A percentile compares a stretch with the other conserved stretches of the same genome.
phyloP scores from a whole-genome alignment of 257 asterid genomes.

The Solanum neorickii region DNA sequence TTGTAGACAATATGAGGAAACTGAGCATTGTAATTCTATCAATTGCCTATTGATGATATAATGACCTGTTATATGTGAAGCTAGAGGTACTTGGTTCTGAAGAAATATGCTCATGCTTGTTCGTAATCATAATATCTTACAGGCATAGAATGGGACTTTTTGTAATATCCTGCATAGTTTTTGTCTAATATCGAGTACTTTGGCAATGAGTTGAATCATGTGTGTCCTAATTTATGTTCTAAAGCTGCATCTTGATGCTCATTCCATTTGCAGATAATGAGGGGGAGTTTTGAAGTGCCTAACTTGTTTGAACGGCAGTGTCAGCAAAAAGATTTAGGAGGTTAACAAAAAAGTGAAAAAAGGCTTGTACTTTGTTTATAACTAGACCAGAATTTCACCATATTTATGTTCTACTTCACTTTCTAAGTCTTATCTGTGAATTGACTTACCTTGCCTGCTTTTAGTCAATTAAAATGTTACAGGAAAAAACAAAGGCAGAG shows the following conservation, averaged over 20 bases:
- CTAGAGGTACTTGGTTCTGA: constrained; percentile 20
- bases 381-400: neutral
- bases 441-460: neutral
- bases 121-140: constrained; percentile 3
- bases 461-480: neutral
- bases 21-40: constrained; percentile 7
- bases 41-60: constrained; percentile 12
- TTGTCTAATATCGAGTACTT: neutral
- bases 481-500: neutral
- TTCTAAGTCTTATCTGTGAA: neutral
- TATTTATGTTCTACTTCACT: neutral
- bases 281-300: neutral
- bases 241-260: neutral
- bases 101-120: constrained; percentile 15
- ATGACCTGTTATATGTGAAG: constrained; percentile 14
- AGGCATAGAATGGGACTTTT: constrained; percentile 13
- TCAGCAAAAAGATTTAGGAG: neutral
- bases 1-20: constrained; percentile 15
- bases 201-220: neutral
- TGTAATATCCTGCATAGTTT: neutral
- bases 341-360: neutral
- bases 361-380: neutral
- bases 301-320: neutral
- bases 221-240: neutral
- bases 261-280: neutral